phyloP scores from a whole-genome alignment of 257 asterid species.

The Ballota nigra region DNA sequence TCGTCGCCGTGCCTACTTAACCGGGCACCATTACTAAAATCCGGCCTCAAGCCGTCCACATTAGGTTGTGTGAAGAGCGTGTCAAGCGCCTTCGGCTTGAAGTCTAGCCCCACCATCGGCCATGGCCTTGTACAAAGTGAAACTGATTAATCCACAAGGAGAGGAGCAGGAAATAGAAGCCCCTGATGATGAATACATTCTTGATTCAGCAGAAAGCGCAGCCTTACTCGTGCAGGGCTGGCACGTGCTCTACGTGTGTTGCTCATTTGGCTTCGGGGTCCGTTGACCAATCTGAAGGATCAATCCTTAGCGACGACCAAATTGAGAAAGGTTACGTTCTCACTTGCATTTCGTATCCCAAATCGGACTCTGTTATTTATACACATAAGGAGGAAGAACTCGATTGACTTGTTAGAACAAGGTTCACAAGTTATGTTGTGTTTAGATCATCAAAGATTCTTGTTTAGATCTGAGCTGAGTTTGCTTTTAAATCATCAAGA shows the following conservation, averaged over 20 bases:
- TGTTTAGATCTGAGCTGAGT: too few species aligned
- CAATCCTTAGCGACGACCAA: conserved; percentile 37
- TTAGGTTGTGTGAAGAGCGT: conserved; percentile 28
- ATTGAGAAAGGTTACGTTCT: conserved; percentile 38
- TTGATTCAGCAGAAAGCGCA: conserved; percentile 40
- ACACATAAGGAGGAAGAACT: conserved; percentile 48
- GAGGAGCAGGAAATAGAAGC: conserved; percentile 34
- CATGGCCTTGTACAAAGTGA: conserved; percentile 43
- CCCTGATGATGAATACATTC: conserved; percentile 39
- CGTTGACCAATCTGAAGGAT: conserved; percentile 47
- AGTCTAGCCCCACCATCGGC: conserved; percentile 2
- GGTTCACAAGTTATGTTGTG: too few species aligned
- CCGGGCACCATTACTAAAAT: conserved; percentile 5
- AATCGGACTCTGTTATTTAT: conserved; percentile 35
- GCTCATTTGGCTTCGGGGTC: conserved; percentile 32
- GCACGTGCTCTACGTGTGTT: conserved; percentile 45
- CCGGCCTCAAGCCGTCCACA: not conserved
- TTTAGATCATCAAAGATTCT: too few species aligned
- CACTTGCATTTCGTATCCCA: conserved; percentile 41
- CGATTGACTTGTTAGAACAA: conserved; percentile 13
- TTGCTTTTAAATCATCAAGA: too few species aligned
- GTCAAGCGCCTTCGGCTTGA: conserved; percentile 26
- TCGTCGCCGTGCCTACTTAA: conserved; percentile 26
- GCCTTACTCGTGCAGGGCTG: conserved; percentile 44
- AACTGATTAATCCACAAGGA: conserved; percentile 39